A percentile compares a stretch with the other conserved stretches of the same genome.
Conservation (phyloP, 257 asterid genomes). For the Thymus mandschuricus region DNA sequence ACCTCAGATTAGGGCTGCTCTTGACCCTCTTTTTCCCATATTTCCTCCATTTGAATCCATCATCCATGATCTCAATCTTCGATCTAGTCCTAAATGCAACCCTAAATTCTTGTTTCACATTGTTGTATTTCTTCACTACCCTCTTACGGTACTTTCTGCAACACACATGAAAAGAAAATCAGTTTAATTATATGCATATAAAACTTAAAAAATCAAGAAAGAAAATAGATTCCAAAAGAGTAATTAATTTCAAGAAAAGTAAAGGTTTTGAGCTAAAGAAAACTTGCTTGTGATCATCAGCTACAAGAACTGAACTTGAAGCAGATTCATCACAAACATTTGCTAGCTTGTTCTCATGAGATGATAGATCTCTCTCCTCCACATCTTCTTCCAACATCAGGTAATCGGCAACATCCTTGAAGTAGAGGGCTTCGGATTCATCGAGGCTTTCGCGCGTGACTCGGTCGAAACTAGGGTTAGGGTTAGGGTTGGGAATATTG, state of each 20-base stretch:
- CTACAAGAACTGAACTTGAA: background rate
- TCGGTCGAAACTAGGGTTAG: slow-evolving; percentile 20
- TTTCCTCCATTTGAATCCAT: slow-evolving; percentile 72
- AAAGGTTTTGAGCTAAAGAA: too few species aligned
- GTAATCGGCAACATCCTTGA: slow-evolving; percentile 18
- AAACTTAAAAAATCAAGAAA: background rate
- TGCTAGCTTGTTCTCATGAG: background rate
- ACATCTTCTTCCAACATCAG: slow-evolving; percentile 20
- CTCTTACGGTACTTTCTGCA: background rate
- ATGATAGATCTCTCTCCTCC: background rate
- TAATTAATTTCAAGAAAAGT: too few species aligned
- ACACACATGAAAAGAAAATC: background rate
- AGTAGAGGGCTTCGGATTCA: background rate
- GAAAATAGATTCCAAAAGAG: background rate
- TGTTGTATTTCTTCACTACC: slow-evolving; percentile 22
- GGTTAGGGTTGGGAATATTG: slow-evolving; percentile 29
- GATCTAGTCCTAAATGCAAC: slow-evolving; percentile 50
- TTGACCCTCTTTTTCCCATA: slow-evolving; percentile 66
- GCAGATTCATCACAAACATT: background rate
- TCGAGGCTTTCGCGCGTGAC: background rate
- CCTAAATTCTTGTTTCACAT: slow-evolving; percentile 22
- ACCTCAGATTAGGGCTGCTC: slow-evolving; percentile 61
- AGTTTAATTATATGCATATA: background rate
- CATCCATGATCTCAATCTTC: slow-evolving; percentile 50
- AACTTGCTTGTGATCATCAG: slow-evolving; percentile 27